Evolutionary conservation across 805 yeast species (phyloP).

Genomic region (Brettanomyces naardenensis): DNA sequence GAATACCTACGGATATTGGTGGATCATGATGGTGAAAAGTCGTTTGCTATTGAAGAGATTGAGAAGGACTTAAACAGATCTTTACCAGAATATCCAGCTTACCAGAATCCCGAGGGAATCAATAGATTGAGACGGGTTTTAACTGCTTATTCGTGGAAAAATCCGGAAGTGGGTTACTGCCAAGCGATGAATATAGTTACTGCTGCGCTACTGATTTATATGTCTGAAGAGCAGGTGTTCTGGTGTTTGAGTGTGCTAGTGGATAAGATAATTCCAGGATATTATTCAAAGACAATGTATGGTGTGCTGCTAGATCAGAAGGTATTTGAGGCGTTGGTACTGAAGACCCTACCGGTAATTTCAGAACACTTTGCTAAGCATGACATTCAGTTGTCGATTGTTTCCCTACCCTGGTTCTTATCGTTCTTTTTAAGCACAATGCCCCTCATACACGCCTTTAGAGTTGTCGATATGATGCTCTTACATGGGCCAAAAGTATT

Average conservation of each 20-base stretch:
- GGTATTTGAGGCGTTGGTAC: conserved; percentile 86
- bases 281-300: conserved; percentile 94
- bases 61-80: conserved; percentile 94
- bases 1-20: conserved; percentile 52
- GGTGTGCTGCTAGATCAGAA: conserved; percentile 92
- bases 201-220: conserved; percentile 71
- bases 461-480: conserved; percentile 86
- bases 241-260: conserved; percentile 83
- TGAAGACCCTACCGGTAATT: conserved; percentile 79
- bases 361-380: conserved; percentile 72
- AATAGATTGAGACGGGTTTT: conserved; percentile 76
- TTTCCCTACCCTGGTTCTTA: conserved; percentile 93
- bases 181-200: conserved; percentile 97
- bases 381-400: conserved; percentile 89
- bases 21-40: conserved; percentile 53
- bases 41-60: conserved; percentile 90
- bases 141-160: conserved; percentile 93
- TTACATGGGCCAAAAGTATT: conserved; percentile 82
- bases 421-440: conserved; percentile 84
- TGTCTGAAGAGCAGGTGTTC: conserved; percentile 96
- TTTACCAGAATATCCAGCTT: conserved; percentile 92
- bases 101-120: conserved; percentile 82
- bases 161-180: conserved; percentile 95
- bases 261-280: conserved; percentile 86
- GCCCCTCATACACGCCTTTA: conserved; percentile 90